Base-by-base conservation (phyloP, 1,284 basidiomycete genomes). In the Mycena citricolor region DNA sequence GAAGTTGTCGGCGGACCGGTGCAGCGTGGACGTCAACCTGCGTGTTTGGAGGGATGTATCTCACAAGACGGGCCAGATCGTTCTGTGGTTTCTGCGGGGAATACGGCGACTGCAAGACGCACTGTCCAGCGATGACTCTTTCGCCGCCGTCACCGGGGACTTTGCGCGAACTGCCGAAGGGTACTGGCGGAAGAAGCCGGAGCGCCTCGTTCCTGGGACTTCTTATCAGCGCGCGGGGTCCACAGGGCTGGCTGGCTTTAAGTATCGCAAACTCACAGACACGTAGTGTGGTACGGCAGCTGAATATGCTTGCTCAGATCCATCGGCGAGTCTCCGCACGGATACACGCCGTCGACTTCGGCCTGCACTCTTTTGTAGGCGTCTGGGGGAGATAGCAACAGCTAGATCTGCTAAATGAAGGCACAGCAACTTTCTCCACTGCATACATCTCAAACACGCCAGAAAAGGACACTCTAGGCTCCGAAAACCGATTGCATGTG, bases 201-300 rank as follows among this genome's bases (percentile, higher is more conserved):
- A 84, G 57, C 0, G 71, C 61, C 56, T 85, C 81, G 31, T 82
- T 80, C 49, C 81, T 84, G 54, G 19, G 54, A 54, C 28, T 57
- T n/a, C 22, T 35, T 4, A 12, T 26, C 35, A 39, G 11, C 14
- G 46, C 21, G 22, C 29, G 16, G 44, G 41, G 41, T 25, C 23
- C 7, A 35, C 30, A 13, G n/a, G n/a, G n/a, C n/a, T n/a, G n/a
- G n/a, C 23, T 44, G 21, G 35, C 34, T 16, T 25, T 35, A 29
- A 32, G n/a, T 12, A 12, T 45, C n/a, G 3, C n/a, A n/a, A 12
- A 59, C 74, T 36, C 45, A 79, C 78, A 80, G 65, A 44, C 74
- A 71, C 28, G 77, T 77, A 58, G 68, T 70, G 26, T 81, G 58
- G 53, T 73, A 77, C 12, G 60, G 61, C 58, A 81, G 62, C 16